Evolutionary conservation across 345 rosid genomes (phyloP), one percentile per base, ranked within the genome.

Genomic region (Firmiana major): DNA sequence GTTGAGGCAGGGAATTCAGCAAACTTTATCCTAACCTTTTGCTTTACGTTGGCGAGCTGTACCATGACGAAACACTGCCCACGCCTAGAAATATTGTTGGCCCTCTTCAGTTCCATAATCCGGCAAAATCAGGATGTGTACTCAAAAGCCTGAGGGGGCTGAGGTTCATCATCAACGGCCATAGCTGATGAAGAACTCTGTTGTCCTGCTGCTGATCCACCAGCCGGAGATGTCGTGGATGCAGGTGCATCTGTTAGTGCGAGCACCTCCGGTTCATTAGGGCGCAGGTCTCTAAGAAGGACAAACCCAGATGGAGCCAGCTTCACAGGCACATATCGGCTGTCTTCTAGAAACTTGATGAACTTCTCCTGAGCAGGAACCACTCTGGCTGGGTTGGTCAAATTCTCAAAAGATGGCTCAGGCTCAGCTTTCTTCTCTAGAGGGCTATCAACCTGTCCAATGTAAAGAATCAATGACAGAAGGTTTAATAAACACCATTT

Each of bases 121-220:
- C 5, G 15, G 75, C 17, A 6, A 28, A 79, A 84, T 84, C 80
- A 90, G 17, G 93, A 75, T 15, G 88, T 77, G 85, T 90, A 96
- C 80, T 96, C 98, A 6, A 96, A 93, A 38, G 98, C 89, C 78
- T 91, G 95, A 63, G 97, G 99, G 7, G 98, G 99, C 75, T 89
- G 97, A 26, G 98, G 98, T 80, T 94, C 99, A 46, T 96, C 99
- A 38, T 93, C 98, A 75, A 94, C 97, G 5, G 97, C 89, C 97
- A 97, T 91, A 70, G 98, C 88, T 1, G 97, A 88, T 72, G 76
- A 93, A 46, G 97, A 82, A 58, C 88, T 85, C 79, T 89, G 93
- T 81, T 90, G 91, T 45, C 88, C 93, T 1, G 89, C 55, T 8
- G 91, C 82, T 58, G 92, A 76, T 43, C 89, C 94, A 42, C 85